Base-by-base conservation (phyloP, 2,329 filamentous ascomycete species). In the Rutstroemia sp. region DNA sequence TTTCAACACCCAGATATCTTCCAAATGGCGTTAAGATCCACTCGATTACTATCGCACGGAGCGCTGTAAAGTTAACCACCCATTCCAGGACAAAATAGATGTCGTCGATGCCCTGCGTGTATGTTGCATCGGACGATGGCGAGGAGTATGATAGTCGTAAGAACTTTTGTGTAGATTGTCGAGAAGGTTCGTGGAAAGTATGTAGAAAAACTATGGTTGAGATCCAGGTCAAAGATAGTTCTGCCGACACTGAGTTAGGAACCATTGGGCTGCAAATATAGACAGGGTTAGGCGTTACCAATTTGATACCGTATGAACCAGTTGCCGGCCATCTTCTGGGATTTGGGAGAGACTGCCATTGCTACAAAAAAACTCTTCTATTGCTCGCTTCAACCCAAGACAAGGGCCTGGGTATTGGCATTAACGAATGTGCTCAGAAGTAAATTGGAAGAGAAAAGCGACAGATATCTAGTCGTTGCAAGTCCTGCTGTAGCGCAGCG, bases 181-280 rank as follows among this genome's bases (percentile, higher is more conserved):
- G 45, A 27, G 45, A 48, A 27, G 23, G 45, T 71, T 70, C 83
- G 83, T 21, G 16, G 10, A 18, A 18, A 9, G 19, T 18, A 21
- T 44, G 19, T 18, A 44, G 41, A n/a, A 44, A 44, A 19, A 44
- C 7, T 7, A 5, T 44, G 5, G 16, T 21, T 19, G n/a, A 18
- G 19, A 44, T 44, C 14, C 21, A 21, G 9, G 41, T 19, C 18
- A 44, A 44, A 19, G 41, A 18, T 10, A 44, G 41, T 44, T 10
- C 41, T 44, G 27, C 8, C 27, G 10, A 30, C 10, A 30, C 27
- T 30, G 8, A 30, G 27, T 30, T 30, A 30, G 27, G 27, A 7
- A 30, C 8, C 10, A 30, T 30, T 30, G 27, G 27, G 8, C 27
- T 30, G 27, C 27, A 30, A 30, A 30, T 10, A 30, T 30, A 9